Percentiles rank a stretch among this genome's conserved stretches.
Evolutionary conservation across 495 filamentous ascomycete genomes (phyloP).

Genomic region (Pyrenula massariospora): DNA sequence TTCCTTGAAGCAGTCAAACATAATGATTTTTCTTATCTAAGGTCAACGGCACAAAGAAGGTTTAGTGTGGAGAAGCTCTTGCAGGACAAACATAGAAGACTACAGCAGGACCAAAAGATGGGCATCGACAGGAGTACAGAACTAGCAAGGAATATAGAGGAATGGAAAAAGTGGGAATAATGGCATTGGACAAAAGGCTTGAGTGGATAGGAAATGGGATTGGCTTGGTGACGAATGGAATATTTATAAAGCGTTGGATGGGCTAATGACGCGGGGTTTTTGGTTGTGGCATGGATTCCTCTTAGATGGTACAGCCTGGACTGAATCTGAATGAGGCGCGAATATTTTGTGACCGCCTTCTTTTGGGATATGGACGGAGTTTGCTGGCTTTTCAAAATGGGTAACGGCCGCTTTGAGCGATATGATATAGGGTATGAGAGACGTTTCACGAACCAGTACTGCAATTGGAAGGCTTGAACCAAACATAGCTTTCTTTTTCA

Average conservation of each 20-base stretch:
- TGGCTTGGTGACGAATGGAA: too few relatives aligned
- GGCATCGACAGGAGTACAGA: slow-evolving; percentile 36
- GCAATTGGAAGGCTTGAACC: neutral
- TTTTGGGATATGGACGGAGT: neutral
- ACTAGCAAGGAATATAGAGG: slow-evolving; percentile 30
- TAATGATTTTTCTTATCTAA: slow-evolving; percentile 42
- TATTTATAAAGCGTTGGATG: too few relatives aligned
- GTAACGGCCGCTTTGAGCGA: neutral
- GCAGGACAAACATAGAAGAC: slow-evolving; percentile 27
- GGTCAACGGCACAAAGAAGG: slow-evolving; percentile 22
- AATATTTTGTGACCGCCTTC: too few relatives aligned
- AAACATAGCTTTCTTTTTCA: too few relatives aligned
- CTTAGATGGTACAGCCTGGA: too few relatives aligned
- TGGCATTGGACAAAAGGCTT: neutral
- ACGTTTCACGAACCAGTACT: neutral
- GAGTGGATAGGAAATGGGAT: too few relatives aligned
- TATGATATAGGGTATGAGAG: neutral
- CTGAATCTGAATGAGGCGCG: too few relatives aligned
- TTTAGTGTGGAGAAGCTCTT: slow-evolving; percentile 34
- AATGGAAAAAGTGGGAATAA: slow-evolving; percentile 47
- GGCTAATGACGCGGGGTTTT: too few relatives aligned
- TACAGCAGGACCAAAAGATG: slow-evolving; percentile 26
- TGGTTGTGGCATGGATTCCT: too few relatives aligned
- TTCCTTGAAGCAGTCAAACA: slow-evolving; percentile 47
- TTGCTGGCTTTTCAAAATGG: neutral